These are phyloP conservation scores for Mycena maculata DNA, from an alignment of 768 basidiomycete species.

Conservation along the genomic window DNA sequence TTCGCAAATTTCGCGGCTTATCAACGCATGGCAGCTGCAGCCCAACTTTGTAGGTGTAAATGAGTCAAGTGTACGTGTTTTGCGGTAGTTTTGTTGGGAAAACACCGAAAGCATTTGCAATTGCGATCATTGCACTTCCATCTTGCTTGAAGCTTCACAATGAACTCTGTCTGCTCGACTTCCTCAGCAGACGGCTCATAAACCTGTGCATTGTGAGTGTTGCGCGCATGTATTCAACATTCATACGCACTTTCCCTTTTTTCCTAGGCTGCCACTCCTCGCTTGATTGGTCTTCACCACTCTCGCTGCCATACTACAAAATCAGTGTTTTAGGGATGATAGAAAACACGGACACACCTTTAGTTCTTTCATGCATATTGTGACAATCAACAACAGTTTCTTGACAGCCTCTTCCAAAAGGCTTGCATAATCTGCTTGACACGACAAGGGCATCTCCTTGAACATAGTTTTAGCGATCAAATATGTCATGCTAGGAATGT, in stretches of 20 bases:
- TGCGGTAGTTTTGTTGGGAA: background rate
- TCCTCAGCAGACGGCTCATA: background rate
- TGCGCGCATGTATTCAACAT: background rate
- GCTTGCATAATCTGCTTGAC: too few relatives aligned
- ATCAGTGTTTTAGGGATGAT: background rate
- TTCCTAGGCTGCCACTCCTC: background rate
- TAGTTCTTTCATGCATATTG: background rate
- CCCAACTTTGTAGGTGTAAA: constrained; percentile 6
- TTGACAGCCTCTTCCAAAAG: too few relatives aligned
- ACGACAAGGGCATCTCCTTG: too few relatives aligned
- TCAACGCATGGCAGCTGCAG: background rate
- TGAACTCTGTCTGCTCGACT: background rate
- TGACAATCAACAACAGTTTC: too few relatives aligned
- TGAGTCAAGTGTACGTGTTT: constrained; percentile 7
- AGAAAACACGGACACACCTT: background rate
- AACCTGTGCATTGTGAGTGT: background rate
- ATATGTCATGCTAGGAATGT: too few relatives aligned
- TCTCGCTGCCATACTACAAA: background rate
- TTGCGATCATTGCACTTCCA: background rate
- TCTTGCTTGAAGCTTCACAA: background rate
- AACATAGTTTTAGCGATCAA: too few relatives aligned
- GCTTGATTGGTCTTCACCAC: background rate
- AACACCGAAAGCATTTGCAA: background rate
- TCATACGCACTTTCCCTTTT: background rate
- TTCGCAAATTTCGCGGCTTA: too few relatives aligned